A percentile compares a stretch with the other conserved stretches of the same genome.
These are phyloP conservation scores for Crithidia acanthocephali DNA, from an alignment of 208 protist genomes.

Conservation along the genomic window DNA sequence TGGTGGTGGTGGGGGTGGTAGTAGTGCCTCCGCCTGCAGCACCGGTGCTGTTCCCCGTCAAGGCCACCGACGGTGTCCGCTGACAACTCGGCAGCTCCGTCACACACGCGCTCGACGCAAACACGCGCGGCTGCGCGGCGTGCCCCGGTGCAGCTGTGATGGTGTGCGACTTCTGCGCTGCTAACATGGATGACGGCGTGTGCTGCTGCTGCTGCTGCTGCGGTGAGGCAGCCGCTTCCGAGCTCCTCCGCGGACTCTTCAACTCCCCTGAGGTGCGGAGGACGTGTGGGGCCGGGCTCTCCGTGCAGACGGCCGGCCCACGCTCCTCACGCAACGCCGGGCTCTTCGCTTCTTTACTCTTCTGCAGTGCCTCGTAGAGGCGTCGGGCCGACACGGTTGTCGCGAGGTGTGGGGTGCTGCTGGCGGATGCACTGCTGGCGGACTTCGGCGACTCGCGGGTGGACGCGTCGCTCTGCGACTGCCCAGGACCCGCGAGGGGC, in stretches of 20 bases:
- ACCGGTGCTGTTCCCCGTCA: neutral
- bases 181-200: neutral
- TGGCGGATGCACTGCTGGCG: neutral
- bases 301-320: too few species aligned
- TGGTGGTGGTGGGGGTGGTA: too few species aligned
- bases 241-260: too few species aligned
- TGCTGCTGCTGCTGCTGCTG: neutral
- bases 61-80: neutral
- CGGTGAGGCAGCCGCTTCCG: neutral
- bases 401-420: neutral
- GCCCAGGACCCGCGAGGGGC: neutral
- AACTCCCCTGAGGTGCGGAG: too few species aligned
- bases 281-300: too few species aligned
- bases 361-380: conserved; percentile 5
- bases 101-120: neutral
- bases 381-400: conserved; percentile 6
- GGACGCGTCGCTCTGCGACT: neutral
- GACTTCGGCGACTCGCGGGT: neutral
- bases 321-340: neutral
- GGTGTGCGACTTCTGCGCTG: neutral
- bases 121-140: neutral
- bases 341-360: neutral
- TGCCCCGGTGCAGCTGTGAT: neutral
- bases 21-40: too few species aligned
- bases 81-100: conserved; percentile 1